These are phyloP conservation scores for Malus sieversii DNA, from an alignment of 306 rosid species.

Conservation along the genomic window DNA sequence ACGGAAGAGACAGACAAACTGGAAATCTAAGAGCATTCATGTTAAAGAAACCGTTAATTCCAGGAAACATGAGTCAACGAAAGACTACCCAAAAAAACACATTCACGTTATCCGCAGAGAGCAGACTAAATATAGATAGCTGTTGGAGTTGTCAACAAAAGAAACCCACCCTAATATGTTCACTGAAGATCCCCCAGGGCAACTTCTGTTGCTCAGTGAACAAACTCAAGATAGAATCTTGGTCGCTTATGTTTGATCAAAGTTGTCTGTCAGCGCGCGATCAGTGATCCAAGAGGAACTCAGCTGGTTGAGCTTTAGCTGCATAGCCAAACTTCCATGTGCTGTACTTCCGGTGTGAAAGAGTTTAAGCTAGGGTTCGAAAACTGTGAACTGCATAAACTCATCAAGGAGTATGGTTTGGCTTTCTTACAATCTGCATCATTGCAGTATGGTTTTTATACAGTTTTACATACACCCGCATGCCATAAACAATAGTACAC, in stretches of 20 bases:
- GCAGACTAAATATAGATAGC: neutral
- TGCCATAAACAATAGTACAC: too few relatives aligned
- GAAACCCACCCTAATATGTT: neutral
- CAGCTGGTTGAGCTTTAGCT: conserved; percentile 52
- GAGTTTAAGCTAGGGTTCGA: too few relatives aligned
- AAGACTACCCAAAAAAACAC: neutral
- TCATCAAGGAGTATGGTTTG: too few relatives aligned
- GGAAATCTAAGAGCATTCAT: too few relatives aligned
- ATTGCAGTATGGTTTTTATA: too few relatives aligned
- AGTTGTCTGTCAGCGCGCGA: neutral
- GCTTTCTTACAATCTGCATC: too few relatives aligned
- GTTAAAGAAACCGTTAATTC: neutral
- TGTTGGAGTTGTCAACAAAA: conserved; percentile 9
- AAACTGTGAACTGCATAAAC: too few relatives aligned
- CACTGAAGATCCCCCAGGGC: conserved; percentile 7
- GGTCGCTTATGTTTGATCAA: neutral
- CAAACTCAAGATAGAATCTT: neutral
- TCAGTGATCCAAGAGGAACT: conserved; percentile 21
- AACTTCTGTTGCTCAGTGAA: conserved; percentile 30
- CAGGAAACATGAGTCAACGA: neutral
- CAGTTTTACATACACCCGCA: too few relatives aligned
- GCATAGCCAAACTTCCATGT: conserved; percentile 64
- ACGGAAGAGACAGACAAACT: too few relatives aligned
- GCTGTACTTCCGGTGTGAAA: conserved; percentile 54
- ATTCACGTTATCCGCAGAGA: conserved; percentile 2